Base-by-base conservation (phyloP, 306 rosid species). In the Casuarina cunninghamiana region DNA sequence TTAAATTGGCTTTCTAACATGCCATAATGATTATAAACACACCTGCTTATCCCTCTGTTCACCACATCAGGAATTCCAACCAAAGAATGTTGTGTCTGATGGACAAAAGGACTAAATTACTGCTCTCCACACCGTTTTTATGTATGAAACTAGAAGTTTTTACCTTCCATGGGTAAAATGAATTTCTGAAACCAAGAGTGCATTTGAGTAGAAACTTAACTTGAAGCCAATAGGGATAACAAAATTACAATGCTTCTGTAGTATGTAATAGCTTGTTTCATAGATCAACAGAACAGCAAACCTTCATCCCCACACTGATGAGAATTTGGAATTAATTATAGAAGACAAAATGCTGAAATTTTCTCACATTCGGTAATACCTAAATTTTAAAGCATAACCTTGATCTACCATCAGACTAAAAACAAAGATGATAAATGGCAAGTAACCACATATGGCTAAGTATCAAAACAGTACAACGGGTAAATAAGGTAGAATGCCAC, bases 321-420 rank as follows among this genome's bases (percentile, higher is more conserved):
- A 35, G 42, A 67, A 42, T 67, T 7, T 2, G 1, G 50, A 37
- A 42, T n/a, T 42, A 42, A 42, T 42, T 42, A 42, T 3, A 55
- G 44, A n/a, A 54, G 32, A 68, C 17, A 45, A 12, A 4, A 55
- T 3, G 66, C 45, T 35, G 21, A 67, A 77, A 83, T 16, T 35
- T n/a, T 69, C 39, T 1, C 8, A 76, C 69, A 67, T 78, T 53
- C 44, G n/a, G 65, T 32, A 80, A 8, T 48, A 63, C 76, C 69
- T 63, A 69, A 3, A 42, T 73, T 78, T 75, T 80, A 43, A 68
- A 71, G 44, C 57, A 19, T 10, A 42, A 68, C 50, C 45, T 45
- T 26, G 76, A 69, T 45, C 58, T 44, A 78, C 72, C 38, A 78
- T 74, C 73, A 81, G 55, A 42, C 45, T 80, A 71, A 77, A 75